These are phyloP conservation scores for Dothiorella sarmentorum DNA, from an alignment of 2,329 filamentous ascomycete species.

Conservation along the genomic window DNA sequence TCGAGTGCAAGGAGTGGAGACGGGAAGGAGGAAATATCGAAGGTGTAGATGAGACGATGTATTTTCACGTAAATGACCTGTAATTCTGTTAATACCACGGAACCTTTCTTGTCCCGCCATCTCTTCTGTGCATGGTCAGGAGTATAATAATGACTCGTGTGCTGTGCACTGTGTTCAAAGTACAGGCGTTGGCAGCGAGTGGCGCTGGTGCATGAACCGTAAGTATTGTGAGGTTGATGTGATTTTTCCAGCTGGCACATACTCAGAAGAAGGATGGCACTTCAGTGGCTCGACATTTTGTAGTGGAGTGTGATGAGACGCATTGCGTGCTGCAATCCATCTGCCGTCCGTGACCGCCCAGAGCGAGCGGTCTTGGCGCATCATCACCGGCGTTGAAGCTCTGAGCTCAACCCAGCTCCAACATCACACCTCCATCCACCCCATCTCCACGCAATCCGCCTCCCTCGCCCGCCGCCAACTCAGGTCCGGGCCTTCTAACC, in stretches of 20 bases:
- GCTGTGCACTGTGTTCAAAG: not conserved
- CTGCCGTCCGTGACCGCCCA: slow-evolving; percentile 11
- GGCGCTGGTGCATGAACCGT: too few species aligned
- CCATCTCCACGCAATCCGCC: not conserved
- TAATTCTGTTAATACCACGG: slow-evolving; percentile 2
- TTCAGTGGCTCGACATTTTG: too few species aligned
- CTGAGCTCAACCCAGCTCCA: slow-evolving; percentile 16
- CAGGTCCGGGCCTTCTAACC: not conserved
- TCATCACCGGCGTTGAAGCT: slow-evolving; percentile 15
- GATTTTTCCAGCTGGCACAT: too few species aligned
- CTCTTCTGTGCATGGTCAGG: too few species aligned
- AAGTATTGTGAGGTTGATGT: too few species aligned
- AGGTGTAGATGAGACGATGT: not conserved
- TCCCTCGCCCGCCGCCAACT: not conserved
- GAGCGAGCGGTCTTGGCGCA: slow-evolving; percentile 6
- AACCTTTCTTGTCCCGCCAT: not conserved
- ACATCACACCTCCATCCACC: slow-evolving; percentile 1
- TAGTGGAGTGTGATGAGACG: not conserved
- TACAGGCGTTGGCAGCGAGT: too few species aligned
- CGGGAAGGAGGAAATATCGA: not conserved
- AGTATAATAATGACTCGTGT: too few species aligned
- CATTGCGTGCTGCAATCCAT: not conserved
- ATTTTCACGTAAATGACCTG: not conserved
- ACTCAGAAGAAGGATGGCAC: too few species aligned
- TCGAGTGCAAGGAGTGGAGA: slow-evolving; percentile 5